Conservation (phyloP, 2,329 filamentous ascomycete species). For the Cladosporium sp. region DNA sequence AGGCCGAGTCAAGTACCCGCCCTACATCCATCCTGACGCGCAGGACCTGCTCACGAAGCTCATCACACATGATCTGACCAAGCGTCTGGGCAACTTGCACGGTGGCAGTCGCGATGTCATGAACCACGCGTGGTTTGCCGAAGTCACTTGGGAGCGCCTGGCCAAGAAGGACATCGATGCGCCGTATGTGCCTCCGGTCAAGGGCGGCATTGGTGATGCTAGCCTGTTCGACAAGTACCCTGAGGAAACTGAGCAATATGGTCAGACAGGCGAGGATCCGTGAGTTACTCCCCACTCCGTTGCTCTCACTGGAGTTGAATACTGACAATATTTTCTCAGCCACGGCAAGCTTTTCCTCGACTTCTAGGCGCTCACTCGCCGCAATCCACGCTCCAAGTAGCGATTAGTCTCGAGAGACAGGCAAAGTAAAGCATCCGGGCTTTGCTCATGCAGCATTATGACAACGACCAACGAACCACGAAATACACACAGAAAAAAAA, state of each 20-base stretch:
- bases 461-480: slow-evolving; percentile 11
- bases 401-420: neutral
- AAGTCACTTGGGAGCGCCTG: slow-evolving; percentile 96
- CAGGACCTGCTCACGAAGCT: slow-evolving; percentile 89
- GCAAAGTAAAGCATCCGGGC: neutral
- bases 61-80: slow-evolving; percentile 92
- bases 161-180: slow-evolving; percentile 97
- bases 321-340: slow-evolving; percentile 46
- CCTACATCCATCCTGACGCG: slow-evolving; percentile 91
- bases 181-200: slow-evolving; percentile 93
- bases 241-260: slow-evolving; percentile 93
- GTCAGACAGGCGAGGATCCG: slow-evolving; percentile 76
- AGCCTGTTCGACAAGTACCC: slow-evolving; percentile 98
- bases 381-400: neutral
- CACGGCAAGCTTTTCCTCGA: slow-evolving; percentile 74
- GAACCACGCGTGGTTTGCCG: slow-evolving; percentile 92
- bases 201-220: slow-evolving; percentile 89
- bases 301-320: neutral
- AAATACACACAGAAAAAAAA: neutral
- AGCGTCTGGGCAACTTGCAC: slow-evolving; percentile 90
- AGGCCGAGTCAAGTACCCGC: slow-evolving; percentile 92
- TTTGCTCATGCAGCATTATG: neutral
- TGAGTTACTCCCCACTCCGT: slow-evolving; percentile 57
- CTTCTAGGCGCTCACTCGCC: slow-evolving; percentile 52
- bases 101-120: slow-evolving; percentile 90